Percentiles rank a stretch among this genome's conserved stretches.
phyloP scores from a whole-genome alignment of 306 rosid genomes.

The Citrullus colocynthis region DNA sequence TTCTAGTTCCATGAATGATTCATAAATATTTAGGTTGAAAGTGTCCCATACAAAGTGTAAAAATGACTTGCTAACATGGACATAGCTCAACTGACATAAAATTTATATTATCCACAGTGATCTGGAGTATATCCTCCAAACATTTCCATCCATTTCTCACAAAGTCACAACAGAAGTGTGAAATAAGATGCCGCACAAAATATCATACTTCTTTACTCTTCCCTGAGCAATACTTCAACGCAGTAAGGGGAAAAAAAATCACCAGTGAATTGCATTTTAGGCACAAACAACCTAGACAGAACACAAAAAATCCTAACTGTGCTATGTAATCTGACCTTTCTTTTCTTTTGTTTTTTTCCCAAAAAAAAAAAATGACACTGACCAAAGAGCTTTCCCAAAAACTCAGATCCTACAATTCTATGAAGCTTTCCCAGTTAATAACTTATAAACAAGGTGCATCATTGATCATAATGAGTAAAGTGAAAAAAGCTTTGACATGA shows the following conservation, averaged over 20 bases:
- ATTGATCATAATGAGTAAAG: slow-evolving; percentile 5
- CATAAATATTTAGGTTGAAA: too few relatives aligned
- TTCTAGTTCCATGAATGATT: too few relatives aligned
- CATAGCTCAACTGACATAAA: too few relatives aligned
- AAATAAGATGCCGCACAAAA: not conserved
- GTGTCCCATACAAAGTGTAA: too few relatives aligned
- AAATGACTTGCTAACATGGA: too few relatives aligned
- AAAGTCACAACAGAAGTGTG: not conserved
- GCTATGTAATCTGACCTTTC: not conserved
- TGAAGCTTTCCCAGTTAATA: not conserved
- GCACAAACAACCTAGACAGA: not conserved
- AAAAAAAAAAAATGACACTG: not conserved
- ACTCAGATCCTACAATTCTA: slow-evolving; percentile 3
- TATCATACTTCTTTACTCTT: not conserved
- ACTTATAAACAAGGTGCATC: slow-evolving; percentile 3
- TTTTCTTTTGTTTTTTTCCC: not conserved
- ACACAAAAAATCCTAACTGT: not conserved
- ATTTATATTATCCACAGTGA: too few relatives aligned
- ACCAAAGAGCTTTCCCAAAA: not conserved
- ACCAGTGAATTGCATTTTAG: not conserved
- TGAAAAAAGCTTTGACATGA: not conserved
- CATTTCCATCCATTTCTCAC: not conserved
- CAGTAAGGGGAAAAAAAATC: not conserved
- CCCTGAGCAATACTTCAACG: not conserved
- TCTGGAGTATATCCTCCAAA: not conserved